A percentile compares a stretch with the other conserved stretches of the same genome.
These are phyloP conservation scores for Conticribra guillardii DNA, from an alignment of 108 stramenopile species.

Conservation along the genomic window DNA sequence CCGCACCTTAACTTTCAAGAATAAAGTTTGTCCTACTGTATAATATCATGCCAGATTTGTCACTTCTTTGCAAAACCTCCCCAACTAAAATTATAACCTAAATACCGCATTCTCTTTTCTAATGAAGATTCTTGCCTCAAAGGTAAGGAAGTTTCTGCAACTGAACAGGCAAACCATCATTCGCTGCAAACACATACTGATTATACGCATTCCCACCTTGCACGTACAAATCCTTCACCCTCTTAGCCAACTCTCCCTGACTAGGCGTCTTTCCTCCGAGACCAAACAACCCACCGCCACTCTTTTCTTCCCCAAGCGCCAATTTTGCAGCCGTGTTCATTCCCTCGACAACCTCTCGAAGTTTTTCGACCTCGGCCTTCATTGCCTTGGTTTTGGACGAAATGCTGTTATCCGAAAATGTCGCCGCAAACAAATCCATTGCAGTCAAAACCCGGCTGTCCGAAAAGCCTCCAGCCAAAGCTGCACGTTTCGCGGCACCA, in stretches of 20 bases:
- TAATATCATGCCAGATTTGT: neutral
- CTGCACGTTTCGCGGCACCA: constrained; percentile 74
- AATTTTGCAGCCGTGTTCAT: constrained; percentile 62
- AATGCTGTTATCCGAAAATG: constrained; percentile 80
- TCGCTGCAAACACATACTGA: constrained; percentile 67
- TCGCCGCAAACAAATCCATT: constrained; percentile 68
- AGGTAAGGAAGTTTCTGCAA: constrained; percentile 69
- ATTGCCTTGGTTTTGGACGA: constrained; percentile 79
- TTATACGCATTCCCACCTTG: constrained; percentile 81
- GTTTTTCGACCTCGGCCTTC: constrained; percentile 62
- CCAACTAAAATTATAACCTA: no score
- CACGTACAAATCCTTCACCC: constrained; percentile 68
- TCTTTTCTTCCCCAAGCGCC: constrained; percentile 72
- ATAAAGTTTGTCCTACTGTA: neutral
- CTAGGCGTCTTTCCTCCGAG: constrained; percentile 61
- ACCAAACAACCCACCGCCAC: constrained; percentile 68
- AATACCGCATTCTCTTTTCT: no score
- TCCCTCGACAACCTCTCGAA: constrained; percentile 56
- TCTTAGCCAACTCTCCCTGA: constrained; percentile 57
- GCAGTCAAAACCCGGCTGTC: constrained; percentile 76
- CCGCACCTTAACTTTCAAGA: no score
- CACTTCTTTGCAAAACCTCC: no score
- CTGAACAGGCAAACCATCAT: constrained; percentile 76
- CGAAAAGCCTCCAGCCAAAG: constrained; percentile 76
- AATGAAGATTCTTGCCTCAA: constrained; percentile 5